A percentile compares a stretch with the other conserved stretches of the same genome.
phyloP scores from a whole-genome alignment of 306 rosid species.

The Citrullus colocynthis region DNA sequence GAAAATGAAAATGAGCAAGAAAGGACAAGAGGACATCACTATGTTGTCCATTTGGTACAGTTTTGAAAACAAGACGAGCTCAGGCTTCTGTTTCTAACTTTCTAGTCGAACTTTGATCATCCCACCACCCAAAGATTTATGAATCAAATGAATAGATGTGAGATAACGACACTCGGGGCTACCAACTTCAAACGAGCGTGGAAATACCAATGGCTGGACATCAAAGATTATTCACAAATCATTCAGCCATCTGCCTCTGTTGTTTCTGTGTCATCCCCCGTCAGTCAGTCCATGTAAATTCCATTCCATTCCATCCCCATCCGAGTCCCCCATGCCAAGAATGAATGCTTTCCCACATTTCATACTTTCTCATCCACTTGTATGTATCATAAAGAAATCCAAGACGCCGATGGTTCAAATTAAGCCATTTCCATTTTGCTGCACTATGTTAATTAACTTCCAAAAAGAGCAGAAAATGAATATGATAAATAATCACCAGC shows the following conservation, averaged over 20 bases:
- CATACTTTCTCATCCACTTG: background rate
- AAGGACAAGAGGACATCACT: conserved; percentile 6
- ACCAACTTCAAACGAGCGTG: background rate
- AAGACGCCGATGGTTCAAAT: background rate
- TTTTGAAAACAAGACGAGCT: background rate
- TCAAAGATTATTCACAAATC: conserved; percentile 6
- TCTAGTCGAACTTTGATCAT: background rate
- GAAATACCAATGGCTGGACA: background rate
- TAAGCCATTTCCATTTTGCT: background rate
- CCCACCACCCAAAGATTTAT: background rate
- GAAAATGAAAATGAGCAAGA: background rate
- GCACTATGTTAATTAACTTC: background rate
- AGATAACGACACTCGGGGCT: background rate
- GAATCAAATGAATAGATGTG: conserved; percentile 1
- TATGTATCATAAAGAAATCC: background rate
- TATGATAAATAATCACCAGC: background rate
- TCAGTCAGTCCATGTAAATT: background rate
- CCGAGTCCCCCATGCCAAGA: background rate
- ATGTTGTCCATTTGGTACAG: background rate
- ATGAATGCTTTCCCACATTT: background rate
- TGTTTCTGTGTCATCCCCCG: background rate
- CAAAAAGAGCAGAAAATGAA: conserved; percentile 6
- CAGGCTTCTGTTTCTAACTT: conserved; percentile 3
- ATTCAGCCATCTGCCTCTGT: conserved; percentile 2
- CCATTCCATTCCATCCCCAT: background rate